A percentile compares a stretch with the other conserved stretches of the same genome.
Conservation (phyloP, 1,139 yeast genomes). For the Blastobotrys indianensis region DNA sequence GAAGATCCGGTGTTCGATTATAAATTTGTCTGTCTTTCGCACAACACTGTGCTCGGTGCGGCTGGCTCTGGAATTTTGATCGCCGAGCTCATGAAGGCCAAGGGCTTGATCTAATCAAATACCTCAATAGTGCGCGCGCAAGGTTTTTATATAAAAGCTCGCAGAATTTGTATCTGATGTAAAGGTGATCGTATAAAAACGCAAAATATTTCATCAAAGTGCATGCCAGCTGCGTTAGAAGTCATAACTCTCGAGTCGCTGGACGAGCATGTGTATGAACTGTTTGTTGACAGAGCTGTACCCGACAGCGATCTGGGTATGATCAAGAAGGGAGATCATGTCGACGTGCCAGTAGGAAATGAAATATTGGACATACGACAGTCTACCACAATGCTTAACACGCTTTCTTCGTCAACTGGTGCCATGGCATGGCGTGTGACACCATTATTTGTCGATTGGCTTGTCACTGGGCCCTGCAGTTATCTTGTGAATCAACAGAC, state of each 20-base stretch:
- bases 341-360: slow-evolving; percentile 34
- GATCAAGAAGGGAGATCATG: slow-evolving; percentile 31
- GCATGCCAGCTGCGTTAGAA: background rate
- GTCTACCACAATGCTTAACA: slow-evolving; percentile 33
- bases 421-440: slow-evolving; percentile 61
- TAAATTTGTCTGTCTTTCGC: slow-evolving; percentile 94
- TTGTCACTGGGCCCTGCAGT: slow-evolving; percentile 24
- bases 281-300: slow-evolving; percentile 36
- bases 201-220: too few relatives aligned
- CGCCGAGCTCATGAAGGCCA: slow-evolving; percentile 82
- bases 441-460: slow-evolving; percentile 50
- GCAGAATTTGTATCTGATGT: background rate
- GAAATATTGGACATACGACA: slow-evolving; percentile 31
- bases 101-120: slow-evolving; percentile 52
- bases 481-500: slow-evolving; percentile 18
- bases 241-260: slow-evolving; percentile 27
- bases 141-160: background rate
- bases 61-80: slow-evolving; percentile 98
- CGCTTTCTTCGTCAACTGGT: slow-evolving; percentile 53
- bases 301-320: slow-evolving; percentile 41
- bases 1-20: slow-evolving; percentile 88
- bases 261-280: slow-evolving; percentile 46
- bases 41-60: slow-evolving; percentile 96
- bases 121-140: background rate
- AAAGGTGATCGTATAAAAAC: too few relatives aligned